Percentiles rank a stretch among this genome's conserved stretches.
Evolutionary conservation across 805 yeast species (phyloP).

Genomic region (Myxozyma geophila): DNA sequence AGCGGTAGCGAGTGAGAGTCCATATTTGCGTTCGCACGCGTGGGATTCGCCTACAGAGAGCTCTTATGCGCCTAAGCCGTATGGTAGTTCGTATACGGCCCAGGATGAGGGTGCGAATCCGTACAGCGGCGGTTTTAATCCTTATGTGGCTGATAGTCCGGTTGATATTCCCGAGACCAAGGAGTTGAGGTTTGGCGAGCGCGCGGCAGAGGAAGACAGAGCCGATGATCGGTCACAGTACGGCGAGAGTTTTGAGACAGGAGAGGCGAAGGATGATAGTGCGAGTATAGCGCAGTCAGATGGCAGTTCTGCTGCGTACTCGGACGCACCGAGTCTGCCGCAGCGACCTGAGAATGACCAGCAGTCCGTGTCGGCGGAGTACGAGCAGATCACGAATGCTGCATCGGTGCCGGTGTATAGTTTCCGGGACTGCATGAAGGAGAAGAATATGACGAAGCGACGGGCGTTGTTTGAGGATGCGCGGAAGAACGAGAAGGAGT

Average conservation of each 20-base stretch:
- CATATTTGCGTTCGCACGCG: not conserved
- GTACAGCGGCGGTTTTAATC: not conserved
- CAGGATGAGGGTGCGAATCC: not conserved
- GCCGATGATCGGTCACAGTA: not conserved
- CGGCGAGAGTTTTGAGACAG: not conserved
- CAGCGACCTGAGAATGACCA: not conserved
- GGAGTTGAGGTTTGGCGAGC: not conserved
- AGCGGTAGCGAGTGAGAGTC: not conserved
- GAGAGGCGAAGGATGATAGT: not conserved
- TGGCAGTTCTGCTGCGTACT: conserved; percentile 2
- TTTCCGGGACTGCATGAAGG: conserved; percentile 15
- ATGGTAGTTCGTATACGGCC: not conserved
- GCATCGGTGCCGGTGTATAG: conserved; percentile 16
- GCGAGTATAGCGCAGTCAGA: conserved; percentile 1
- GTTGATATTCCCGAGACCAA: not conserved
- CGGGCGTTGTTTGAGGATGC: conserved; percentile 22
- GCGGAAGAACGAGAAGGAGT: conserved; percentile 14
- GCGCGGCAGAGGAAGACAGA: not conserved
- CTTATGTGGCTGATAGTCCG: conserved; percentile 4
- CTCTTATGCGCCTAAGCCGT: not conserved
- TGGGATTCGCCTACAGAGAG: too few relatives aligned
- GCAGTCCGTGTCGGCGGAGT: conserved; percentile 1
- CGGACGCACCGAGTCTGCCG: conserved; percentile 8
- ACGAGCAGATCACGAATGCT: conserved; percentile 7
- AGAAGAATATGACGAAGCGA: conserved; percentile 15